These are phyloP conservation scores for Boletus semigastroideus DNA, from an alignment of 1,284 basidiomycete species.

Conservation along the genomic window DNA sequence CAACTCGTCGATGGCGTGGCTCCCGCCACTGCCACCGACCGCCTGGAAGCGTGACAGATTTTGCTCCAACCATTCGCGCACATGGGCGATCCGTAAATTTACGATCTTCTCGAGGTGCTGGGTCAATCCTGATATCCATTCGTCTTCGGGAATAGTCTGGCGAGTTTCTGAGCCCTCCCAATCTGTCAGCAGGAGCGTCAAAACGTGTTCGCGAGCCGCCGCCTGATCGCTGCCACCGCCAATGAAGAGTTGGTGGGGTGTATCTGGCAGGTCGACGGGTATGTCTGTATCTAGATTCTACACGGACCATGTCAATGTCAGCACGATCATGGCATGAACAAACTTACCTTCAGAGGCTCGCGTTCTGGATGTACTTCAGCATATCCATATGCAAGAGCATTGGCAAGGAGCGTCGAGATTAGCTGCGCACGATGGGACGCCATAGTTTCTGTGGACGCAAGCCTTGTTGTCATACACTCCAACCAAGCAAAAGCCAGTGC, in stretches of 20 bases:
- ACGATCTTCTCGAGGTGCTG: slow-evolving; percentile 39
- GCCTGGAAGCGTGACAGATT: slow-evolving; percentile 49
- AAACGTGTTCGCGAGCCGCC: slow-evolving; percentile 29
- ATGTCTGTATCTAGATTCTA: slow-evolving; percentile 53
- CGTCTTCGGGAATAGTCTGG: slow-evolving; percentile 34
- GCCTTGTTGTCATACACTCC: not conserved
- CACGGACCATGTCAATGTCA: not conserved
- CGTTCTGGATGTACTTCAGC: slow-evolving; percentile 44
- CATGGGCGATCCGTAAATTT: slow-evolving; percentile 43
- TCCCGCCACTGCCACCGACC: slow-evolving; percentile 1
- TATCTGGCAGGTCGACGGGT: slow-evolving; percentile 38
- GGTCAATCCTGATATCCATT: slow-evolving; percentile 42
- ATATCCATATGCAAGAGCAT: slow-evolving; percentile 47
- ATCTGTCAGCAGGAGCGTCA: slow-evolving; percentile 31
- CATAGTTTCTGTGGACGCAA: slow-evolving; percentile 47
- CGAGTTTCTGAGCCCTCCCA: slow-evolving; percentile 38
- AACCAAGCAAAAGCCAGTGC: not conserved
- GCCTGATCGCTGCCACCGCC: slow-evolving; percentile 19
- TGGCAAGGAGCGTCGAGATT: slow-evolving; percentile 41
- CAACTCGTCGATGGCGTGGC: slow-evolving; percentile 47
- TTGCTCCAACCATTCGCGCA: slow-evolving; percentile 48
- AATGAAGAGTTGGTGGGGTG: slow-evolving; percentile 39
- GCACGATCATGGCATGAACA: not conserved
- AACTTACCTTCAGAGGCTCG: slow-evolving; percentile 49
- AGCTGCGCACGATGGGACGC: slow-evolving; percentile 51